Evolutionary conservation across 306 rosid genomes (phyloP).

Genomic region (Medicago arabica): DNA sequence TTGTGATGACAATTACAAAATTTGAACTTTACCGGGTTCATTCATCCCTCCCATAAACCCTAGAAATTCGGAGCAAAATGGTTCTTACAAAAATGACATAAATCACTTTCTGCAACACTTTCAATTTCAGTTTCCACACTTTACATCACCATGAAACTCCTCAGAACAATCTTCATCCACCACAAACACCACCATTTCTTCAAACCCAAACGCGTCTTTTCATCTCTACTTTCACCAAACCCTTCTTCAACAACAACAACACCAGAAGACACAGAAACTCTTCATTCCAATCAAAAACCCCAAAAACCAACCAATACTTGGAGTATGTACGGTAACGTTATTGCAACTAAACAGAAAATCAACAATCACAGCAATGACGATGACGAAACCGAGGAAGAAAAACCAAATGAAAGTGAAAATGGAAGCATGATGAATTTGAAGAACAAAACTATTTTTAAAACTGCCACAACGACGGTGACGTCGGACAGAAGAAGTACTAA

Average conservation of each 20-base stretch:
- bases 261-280: background rate
- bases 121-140: background rate
- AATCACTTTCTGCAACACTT: background rate
- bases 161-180: constrained; percentile 54
- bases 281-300: background rate
- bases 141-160: constrained; percentile 51
- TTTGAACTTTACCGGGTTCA: no score
- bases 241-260: background rate
- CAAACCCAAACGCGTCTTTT: constrained; percentile 23
- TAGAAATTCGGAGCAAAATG: background rate
- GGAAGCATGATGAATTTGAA: constrained; percentile 17
- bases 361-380: constrained; percentile 21
- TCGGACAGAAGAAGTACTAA: constrained; percentile 45
- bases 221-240: constrained; percentile 19
- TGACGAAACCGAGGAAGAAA: constrained; percentile 23
- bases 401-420: constrained; percentile 25
- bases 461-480: background rate
- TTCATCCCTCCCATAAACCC: constrained; percentile 10
- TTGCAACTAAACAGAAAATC: constrained; percentile 19
- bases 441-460: constrained; percentile 8
- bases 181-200: constrained; percentile 46
- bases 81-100: constrained; percentile 1
- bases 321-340: constrained; percentile 49
- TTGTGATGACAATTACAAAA: no score
- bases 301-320: constrained; percentile 40